Evolutionary conservation across 2,329 filamentous ascomycete species (phyloP).

Genomic region (Nannizzia gypsea): DNA sequence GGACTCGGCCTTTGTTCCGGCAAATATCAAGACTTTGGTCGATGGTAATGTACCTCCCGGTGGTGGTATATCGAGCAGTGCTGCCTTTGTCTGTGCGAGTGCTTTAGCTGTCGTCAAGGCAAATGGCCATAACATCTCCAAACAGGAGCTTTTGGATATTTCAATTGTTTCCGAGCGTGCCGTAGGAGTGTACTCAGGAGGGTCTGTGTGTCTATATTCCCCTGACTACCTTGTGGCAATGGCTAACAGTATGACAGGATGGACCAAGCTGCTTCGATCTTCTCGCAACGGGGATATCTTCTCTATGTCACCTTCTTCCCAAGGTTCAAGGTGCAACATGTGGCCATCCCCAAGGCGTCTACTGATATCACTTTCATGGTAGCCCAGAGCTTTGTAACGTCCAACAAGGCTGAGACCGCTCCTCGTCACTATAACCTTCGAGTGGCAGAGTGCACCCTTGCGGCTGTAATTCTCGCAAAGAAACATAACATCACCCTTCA

Average conservation of each 20-base stretch:
- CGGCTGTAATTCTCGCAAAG: slow-evolving; percentile 56
- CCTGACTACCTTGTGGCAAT: background rate
- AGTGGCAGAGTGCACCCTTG: slow-evolving; percentile 88
- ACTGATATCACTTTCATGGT: slow-evolving; percentile 86
- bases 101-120: slow-evolving; percentile 79
- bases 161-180: slow-evolving; percentile 89
- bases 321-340: slow-evolving; percentile 59
- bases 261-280: slow-evolving; percentile 95
- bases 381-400: slow-evolving; percentile 84
- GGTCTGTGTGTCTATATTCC: slow-evolving; percentile 42
- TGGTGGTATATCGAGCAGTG: slow-evolving; percentile 84
- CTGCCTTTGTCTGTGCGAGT: slow-evolving; percentile 83
- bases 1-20: slow-evolving; percentile 50
- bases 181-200: slow-evolving; percentile 92
- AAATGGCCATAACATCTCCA: slow-evolving; percentile 73
- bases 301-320: slow-evolving; percentile 86
- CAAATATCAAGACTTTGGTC: slow-evolving; percentile 75
- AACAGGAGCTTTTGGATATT: slow-evolving; percentile 82
- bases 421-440: slow-evolving; percentile 94
- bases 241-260: slow-evolving; percentile 46
- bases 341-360: slow-evolving; percentile 68
- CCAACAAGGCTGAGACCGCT: slow-evolving; percentile 88
- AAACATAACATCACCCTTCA: slow-evolving; percentile 54
- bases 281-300: slow-evolving; percentile 73
- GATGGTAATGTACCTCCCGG: slow-evolving; percentile 88